Percentiles rank a stretch among this genome's conserved stretches.
Evolutionary conservation across 495 filamentous ascomycete genomes (phyloP).

Genomic region (Talaromyces adpressus): DNA sequence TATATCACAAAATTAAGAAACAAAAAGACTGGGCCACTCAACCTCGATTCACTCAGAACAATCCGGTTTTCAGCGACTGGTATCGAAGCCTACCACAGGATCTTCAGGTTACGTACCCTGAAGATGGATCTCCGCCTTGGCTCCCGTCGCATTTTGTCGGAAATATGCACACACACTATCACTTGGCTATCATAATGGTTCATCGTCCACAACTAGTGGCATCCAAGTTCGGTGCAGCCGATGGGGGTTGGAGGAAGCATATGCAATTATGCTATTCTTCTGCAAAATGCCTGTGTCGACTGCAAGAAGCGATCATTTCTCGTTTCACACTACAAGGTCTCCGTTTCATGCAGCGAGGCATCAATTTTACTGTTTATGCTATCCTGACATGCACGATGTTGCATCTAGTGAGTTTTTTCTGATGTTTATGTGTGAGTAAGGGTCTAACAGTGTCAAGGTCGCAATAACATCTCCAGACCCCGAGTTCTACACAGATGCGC

Average conservation of each 20-base stretch:
- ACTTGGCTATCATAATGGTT: constrained; percentile 80
- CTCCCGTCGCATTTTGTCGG: constrained; percentile 84
- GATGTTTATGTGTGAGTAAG: background rate
- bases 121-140: constrained; percentile 76
- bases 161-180: constrained; percentile 89
- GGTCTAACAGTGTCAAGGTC: constrained; percentile 48
- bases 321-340: constrained; percentile 74
- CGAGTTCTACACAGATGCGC: constrained; percentile 74
- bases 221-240: constrained; percentile 62
- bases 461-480: constrained; percentile 92
- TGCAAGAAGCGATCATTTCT: constrained; percentile 82
- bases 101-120: constrained; percentile 69
- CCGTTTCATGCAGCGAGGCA: constrained; percentile 88
- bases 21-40: constrained; percentile 88
- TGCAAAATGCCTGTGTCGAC: constrained; percentile 78
- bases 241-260: constrained; percentile 78
- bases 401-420: constrained; percentile 65
- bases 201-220: constrained; percentile 80
- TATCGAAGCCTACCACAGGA: constrained; percentile 69
- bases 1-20: constrained; percentile 71
- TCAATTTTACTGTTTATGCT: constrained; percentile 92
- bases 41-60: constrained; percentile 73
- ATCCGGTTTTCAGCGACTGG: constrained; percentile 69
- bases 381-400: constrained; percentile 91
- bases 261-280: constrained; percentile 83